These are phyloP conservation scores for Chlorella sp. DNA, from an alignment of 139 green algal species.

Conservation along the genomic window DNA sequence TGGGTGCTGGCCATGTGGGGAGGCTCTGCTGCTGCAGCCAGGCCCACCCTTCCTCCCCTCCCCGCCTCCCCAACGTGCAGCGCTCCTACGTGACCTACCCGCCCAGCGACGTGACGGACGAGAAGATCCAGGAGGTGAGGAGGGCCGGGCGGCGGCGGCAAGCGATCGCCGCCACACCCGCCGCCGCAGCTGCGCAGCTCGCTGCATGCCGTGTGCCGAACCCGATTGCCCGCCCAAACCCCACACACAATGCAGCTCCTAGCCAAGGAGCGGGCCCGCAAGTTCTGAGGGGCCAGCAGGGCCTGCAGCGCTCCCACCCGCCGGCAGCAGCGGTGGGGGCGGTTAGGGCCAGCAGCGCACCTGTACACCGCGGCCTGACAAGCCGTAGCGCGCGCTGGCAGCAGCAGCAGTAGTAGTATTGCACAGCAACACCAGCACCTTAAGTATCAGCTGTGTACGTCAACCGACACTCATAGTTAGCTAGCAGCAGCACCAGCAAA, in stretches of 20 bases:
- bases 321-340: not conserved
- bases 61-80: conserved; percentile 22
- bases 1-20: too few relatives aligned
- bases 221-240: too few relatives aligned
- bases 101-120: conserved; percentile 30
- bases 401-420: not conserved
- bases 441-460: conserved; percentile 1
- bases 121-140: conserved; percentile 27
- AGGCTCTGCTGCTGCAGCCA: not conserved
- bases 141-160: not conserved
- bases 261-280: conserved; percentile 16
- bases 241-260: conserved; percentile 3
- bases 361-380: too few relatives aligned
- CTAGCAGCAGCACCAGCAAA: not conserved
- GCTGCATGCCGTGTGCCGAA: too few relatives aligned
- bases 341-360: too few relatives aligned
- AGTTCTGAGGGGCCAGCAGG: not conserved
- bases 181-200: too few relatives aligned
- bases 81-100: conserved; percentile 42
- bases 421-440: not conserved
- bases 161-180: too few relatives aligned
- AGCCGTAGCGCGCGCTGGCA: too few relatives aligned
- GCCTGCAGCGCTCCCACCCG: too few relatives aligned
- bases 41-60: not conserved
- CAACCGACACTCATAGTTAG: too few relatives aligned